Percentiles rank a stretch among this genome's conserved stretches.
Conservation (phyloP, 2,329 filamentous ascomycete genomes). For the Ilyonectria robusta region DNA sequence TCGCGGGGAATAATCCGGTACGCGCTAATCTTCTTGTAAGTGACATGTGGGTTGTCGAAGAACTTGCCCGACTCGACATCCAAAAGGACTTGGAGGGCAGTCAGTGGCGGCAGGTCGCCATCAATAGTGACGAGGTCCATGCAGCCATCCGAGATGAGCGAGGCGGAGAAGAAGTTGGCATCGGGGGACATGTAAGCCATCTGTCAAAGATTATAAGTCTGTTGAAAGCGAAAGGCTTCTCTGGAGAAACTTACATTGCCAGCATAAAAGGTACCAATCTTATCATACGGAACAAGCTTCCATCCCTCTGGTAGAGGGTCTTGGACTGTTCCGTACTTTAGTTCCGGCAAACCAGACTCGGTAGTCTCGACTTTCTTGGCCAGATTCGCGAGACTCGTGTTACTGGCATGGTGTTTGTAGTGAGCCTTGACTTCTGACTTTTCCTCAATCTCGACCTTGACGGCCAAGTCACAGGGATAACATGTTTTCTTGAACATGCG, state of each 20-base stretch:
- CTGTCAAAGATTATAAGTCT: slow-evolving; percentile 55
- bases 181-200: slow-evolving; percentile 94
- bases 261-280: slow-evolving; percentile 91
- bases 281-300: slow-evolving; percentile 80
- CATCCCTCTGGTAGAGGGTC: slow-evolving; percentile 85
- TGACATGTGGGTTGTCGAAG: slow-evolving; percentile 84
- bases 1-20: slow-evolving; percentile 86
- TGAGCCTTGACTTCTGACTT: slow-evolving; percentile 82
- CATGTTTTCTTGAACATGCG: slow-evolving; percentile 81
- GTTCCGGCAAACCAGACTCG: slow-evolving; percentile 74
- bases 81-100: slow-evolving; percentile 78
- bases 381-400: slow-evolving; percentile 43
- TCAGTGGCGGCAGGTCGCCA: slow-evolving; percentile 78
- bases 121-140: slow-evolving; percentile 88
- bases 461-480: slow-evolving; percentile 90
- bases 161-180: slow-evolving; percentile 88
- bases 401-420: slow-evolving; percentile 70
- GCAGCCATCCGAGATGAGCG: slow-evolving; percentile 85
- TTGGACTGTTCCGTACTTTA: slow-evolving; percentile 85
- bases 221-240: not conserved
- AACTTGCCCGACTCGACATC: slow-evolving; percentile 81
- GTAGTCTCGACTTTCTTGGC: slow-evolving; percentile 47
- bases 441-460: slow-evolving; percentile 85
- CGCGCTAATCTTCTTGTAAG: slow-evolving; percentile 87
- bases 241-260: slow-evolving; percentile 76